phyloP scores from a whole-genome alignment of 2,329 filamentous ascomycete genomes.

The Aspergillus latus region DNA sequence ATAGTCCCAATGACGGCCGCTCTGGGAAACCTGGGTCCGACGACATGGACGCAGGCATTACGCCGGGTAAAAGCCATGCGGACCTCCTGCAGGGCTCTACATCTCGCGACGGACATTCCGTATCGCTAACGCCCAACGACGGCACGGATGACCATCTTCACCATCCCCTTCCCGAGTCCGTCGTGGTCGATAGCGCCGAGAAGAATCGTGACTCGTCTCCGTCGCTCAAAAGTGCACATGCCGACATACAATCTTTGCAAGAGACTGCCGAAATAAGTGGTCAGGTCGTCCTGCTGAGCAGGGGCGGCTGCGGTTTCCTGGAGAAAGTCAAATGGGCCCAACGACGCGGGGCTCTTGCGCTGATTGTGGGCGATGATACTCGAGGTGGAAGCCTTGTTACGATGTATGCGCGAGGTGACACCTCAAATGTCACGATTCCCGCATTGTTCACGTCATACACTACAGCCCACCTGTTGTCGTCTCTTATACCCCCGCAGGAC shows the following conservation, averaged over 20 bases:
- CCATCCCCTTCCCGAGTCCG: slow-evolving; percentile 52
- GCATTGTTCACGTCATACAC: slow-evolving; percentile 93
- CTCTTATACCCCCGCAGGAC: slow-evolving; percentile 72
- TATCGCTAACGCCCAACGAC: slow-evolving; percentile 53
- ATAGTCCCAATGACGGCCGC: slow-evolving; percentile 25
- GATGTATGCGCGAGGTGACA: slow-evolving; percentile 98
- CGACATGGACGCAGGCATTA: slow-evolving; percentile 22
- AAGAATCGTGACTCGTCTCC: slow-evolving; percentile 35
- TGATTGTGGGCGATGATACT: slow-evolving; percentile 93
- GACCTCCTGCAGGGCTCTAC: slow-evolving; percentile 27
- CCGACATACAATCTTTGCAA: slow-evolving; percentile 88
- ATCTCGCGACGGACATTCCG: slow-evolving; percentile 19
- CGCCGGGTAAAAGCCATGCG: slow-evolving; percentile 24
- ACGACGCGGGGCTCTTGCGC: slow-evolving; percentile 77
- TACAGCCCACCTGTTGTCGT: slow-evolving; percentile 87
- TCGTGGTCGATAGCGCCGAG: slow-evolving; percentile 34
- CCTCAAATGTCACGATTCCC: slow-evolving; percentile 90
- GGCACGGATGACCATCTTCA: slow-evolving; percentile 85
- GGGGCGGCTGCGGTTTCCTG: slow-evolving; percentile 91
- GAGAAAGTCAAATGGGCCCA: slow-evolving; percentile 99
- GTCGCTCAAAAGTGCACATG: slow-evolving; percentile 56
- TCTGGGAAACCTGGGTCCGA: slow-evolving; percentile 26
- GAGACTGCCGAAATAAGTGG: slow-evolving; percentile 90
- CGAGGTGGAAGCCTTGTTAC: slow-evolving; percentile 86
- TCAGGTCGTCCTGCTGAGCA: slow-evolving; percentile 86